Conservation (phyloP, 2,329 filamentous ascomycete genomes). For the Harringtonia lauricola region DNA sequence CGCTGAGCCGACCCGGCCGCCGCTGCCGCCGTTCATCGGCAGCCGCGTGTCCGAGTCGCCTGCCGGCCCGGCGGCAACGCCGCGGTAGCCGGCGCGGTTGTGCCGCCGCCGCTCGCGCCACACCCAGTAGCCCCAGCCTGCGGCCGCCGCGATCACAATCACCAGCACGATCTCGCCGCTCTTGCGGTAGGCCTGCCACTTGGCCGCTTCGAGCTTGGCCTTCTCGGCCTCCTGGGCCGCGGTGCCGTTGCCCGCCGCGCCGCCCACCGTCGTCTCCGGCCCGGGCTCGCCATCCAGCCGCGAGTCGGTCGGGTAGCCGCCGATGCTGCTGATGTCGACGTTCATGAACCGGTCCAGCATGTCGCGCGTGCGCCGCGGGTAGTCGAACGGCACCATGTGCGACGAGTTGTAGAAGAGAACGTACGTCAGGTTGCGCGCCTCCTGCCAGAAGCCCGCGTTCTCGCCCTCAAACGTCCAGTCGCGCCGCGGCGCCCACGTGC, state of each 20-base stretch:
- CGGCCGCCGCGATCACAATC: slow-evolving; percentile 64
- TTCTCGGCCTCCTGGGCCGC: slow-evolving; percentile 39
- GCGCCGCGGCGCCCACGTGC: slow-evolving; percentile 81
- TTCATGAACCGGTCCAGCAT: slow-evolving; percentile 97
- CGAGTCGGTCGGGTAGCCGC: slow-evolving; percentile 67
- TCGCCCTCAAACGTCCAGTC: slow-evolving; percentile 93
- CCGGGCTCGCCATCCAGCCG: slow-evolving; percentile 78
- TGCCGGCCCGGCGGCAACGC: slow-evolving; percentile 29
- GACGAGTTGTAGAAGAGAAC: slow-evolving; percentile 91
- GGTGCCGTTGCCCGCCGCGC: slow-evolving; percentile 52
- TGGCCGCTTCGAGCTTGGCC: slow-evolving; percentile 66
- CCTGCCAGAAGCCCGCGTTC: slow-evolving; percentile 82
- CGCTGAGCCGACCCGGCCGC: slow-evolving; percentile 19
- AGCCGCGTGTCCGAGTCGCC: slow-evolving; percentile 14
- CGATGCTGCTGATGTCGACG: slow-evolving; percentile 83
- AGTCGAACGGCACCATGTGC: slow-evolving; percentile 97
- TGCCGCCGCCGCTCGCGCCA: slow-evolving; percentile 50
- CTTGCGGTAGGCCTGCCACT: slow-evolving; percentile 81
- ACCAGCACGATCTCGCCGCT: slow-evolving; percentile 79
- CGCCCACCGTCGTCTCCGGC: slow-evolving; percentile 65
- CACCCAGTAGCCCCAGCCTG: slow-evolving; percentile 62
- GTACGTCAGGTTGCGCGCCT: slow-evolving; percentile 90
- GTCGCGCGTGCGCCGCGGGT: slow-evolving; percentile 73
- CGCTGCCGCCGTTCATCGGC: slow-evolving; percentile 10
- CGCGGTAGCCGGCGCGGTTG: slow-evolving; percentile 35